Evolutionary conservation across 169 alveolate genomes (phyloP), one percentile per base, ranked within the genome.

Genomic region (Cryptosporidium baileyi): DNA sequence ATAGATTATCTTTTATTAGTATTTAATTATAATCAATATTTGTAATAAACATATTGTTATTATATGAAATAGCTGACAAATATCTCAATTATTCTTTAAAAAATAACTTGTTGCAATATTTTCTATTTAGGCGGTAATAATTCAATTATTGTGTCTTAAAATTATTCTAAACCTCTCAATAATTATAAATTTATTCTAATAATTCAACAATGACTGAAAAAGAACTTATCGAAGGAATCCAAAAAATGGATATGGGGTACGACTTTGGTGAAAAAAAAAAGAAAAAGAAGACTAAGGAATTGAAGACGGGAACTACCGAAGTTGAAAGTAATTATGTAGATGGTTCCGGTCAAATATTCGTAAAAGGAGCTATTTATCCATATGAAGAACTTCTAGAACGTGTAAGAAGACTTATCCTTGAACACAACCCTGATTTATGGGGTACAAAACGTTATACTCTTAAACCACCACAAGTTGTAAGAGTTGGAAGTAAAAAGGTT

Each of bases 401-500:
- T 41, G 94, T 96, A 40, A 95, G 93, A 60, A 89, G 90, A 30
- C 57, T 94, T 60, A 92, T 96, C 57, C 93, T 90, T 45, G 94
- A 92, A 51, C 94, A 94, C 88, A 95, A 95, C 80, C 96, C 95
- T n/a, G 97, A 93, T 63, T 74, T 95, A 36, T 89, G 95, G 54
- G 97, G 96, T 36, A 88, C 93, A 47, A 94, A 94, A 89, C 89
- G 96, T 34, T 94, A 93, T 82, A 93, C 96, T 17, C 90, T 95
- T 41, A 92, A 91, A 67, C 96, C 98, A 7, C 99, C 98, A 4
- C 96, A 96, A 63, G 97, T 96, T 36, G 98, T 94, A n/a, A 91
- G 97, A 17, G 97, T 96, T 2, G 99, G 99, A 30, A 93, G 98
- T n/a, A 96, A 95, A 90, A 96, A 95, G 91, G 97, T 95, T 1